These are phyloP conservation scores for Tuctoria greenei DNA, from an alignment of 176 grass and related monocot genomes.

Conservation along the genomic window DNA sequence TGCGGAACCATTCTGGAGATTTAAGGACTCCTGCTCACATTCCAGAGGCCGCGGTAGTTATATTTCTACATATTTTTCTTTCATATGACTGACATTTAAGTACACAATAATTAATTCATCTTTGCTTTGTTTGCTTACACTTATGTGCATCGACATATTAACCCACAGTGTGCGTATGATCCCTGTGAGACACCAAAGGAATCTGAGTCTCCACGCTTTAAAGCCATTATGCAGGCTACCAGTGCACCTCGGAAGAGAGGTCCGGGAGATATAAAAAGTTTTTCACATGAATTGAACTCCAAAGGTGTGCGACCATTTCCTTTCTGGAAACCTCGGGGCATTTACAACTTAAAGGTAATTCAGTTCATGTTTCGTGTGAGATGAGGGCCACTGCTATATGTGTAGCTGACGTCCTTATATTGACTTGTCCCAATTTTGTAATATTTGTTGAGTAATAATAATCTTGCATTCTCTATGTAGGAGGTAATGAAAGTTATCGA, in stretches of 20 bases:
- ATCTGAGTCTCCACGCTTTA: slow-evolving; percentile 98
- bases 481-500: slow-evolving; percentile 97
- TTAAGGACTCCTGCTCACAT: slow-evolving; percentile 74
- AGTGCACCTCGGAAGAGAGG: slow-evolving; percentile 94
- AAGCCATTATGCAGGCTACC: slow-evolving; percentile 99
- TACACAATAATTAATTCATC: slow-evolving; percentile 8
- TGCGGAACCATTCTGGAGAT: slow-evolving; percentile 69
- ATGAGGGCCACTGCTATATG: slow-evolving; percentile 10
- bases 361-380: not conserved
- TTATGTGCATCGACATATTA: slow-evolving; percentile 37
- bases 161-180: slow-evolving; percentile 79
- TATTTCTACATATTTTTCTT: slow-evolving; percentile 26
- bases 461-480: slow-evolving; percentile 45
- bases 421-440: slow-evolving; percentile 7
- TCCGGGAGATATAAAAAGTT: slow-evolving; percentile 94
- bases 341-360: slow-evolving; percentile 94
- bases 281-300: slow-evolving; percentile 96
- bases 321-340: slow-evolving; percentile 89
- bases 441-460: slow-evolving; percentile 16
- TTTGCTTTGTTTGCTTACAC: slow-evolving; percentile 25
- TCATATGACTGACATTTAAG: slow-evolving; percentile 32
- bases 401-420: not conserved
- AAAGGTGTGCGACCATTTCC: slow-evolving; percentile 97
- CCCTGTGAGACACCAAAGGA: slow-evolving; percentile 96
- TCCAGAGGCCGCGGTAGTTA: slow-evolving; percentile 65